Evolutionary conservation across 371 early-diverging fungal genomes (phyloP), one percentile per base, ranked within the genome.

Genomic region (Actinomucor elegans): DNA sequence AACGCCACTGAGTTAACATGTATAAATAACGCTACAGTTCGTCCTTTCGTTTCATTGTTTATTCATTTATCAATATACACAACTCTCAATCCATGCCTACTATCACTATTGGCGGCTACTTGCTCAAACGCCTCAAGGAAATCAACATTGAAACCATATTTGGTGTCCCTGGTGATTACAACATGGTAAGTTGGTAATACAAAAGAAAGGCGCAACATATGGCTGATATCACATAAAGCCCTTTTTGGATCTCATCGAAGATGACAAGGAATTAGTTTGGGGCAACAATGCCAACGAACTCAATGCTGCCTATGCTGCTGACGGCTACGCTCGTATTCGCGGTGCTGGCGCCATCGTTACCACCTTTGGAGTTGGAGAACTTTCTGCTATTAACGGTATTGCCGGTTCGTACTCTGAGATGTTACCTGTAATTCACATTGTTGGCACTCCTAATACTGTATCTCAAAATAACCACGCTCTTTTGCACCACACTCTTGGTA

Each of bases 351-450:
- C 73, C 23, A 32, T 81, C 7, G 61, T 77, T n/a, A 81, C 82
- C 3, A 79, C 82, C 6, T 81, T 81, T 55, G 82, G 82, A 26
- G 82, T 81, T 2, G 82, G 82, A 24, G 82, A 81, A 55, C 52
- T 81, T 5, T 71, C 70, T 29, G 77, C 78, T 5, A 43, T 76
- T 9, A 79, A 79, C 36, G 82, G 78, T 36, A 65, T 68, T 54
- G 82, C 82, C 36, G 82, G 82, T n/a, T 71, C 80, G 0, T 74
- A 61, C 40, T 64, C 80, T 35, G 82, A 81, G 48, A 74, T 76
- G 73, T 63, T 81, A 9, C 75, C 78, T 3, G 80, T 81, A 11
- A 64, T 81, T 21, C 79, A 81, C 58, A 76, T 81, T 48, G 80
- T 78, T 12, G 82, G 82, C 17, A 71, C 77, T 14, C 73, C 76